Evolutionary conservation across 2,329 filamentous ascomycete species (phyloP).

Genomic region (Exophiala lecanii-corni): DNA sequence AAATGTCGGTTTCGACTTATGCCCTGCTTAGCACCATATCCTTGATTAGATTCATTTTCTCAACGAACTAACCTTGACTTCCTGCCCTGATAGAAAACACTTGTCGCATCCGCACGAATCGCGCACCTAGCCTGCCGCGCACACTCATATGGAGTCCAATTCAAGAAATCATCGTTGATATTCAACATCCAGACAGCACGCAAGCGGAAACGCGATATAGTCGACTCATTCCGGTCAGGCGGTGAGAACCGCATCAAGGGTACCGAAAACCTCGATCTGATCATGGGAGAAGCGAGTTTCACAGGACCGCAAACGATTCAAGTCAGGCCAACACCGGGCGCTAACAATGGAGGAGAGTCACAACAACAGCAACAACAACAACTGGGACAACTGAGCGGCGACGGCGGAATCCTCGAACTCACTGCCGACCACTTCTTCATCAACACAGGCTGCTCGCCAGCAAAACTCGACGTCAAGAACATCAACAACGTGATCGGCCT

Average conservation of each 20-base stretch:
- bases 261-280: constrained; percentile 38
- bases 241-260: constrained; percentile 41
- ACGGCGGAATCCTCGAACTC: constrained; percentile 31
- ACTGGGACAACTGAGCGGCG: constrained; percentile 9
- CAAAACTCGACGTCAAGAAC: constrained; percentile 18
- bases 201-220: constrained; percentile 52
- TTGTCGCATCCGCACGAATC: constrained; percentile 50
- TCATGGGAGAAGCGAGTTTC: constrained; percentile 46
- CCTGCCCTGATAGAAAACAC: constrained; percentile 40
- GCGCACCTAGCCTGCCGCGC: constrained; percentile 44
- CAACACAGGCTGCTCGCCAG: constrained; percentile 25
- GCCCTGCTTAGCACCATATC: too few relatives aligned
- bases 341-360: too few relatives aligned
- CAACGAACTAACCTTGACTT: too few relatives aligned
- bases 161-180: constrained; percentile 27
- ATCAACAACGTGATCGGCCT: constrained; percentile 19
- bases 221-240: constrained; percentile 46
- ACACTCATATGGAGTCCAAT: constrained; percentile 44
- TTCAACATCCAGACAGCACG: constrained; percentile 49
- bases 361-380: too few relatives aligned
- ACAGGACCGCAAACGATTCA: constrained; percentile 36
- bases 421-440: constrained; percentile 30
- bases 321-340: constrained; percentile 27
- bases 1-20: too few relatives aligned
- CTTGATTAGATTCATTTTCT: too few relatives aligned